Evolutionary conservation across 345 rosid genomes (phyloP).

Genomic region (Aquilaria yunnanensis): DNA sequence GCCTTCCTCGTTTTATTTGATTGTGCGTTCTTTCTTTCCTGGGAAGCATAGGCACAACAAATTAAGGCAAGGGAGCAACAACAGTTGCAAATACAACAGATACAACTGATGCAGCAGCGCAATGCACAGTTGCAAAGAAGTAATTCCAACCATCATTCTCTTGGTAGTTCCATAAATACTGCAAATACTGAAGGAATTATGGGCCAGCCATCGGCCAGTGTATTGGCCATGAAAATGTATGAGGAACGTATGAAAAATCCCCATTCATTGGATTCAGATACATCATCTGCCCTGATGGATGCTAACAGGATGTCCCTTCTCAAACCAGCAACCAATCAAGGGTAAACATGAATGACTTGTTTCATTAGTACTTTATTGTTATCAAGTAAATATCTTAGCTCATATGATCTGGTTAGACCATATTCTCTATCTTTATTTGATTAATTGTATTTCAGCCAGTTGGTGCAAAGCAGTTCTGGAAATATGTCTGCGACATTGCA

Average conservation of each 20-base stretch:
- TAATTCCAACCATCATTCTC: conserved; percentile 43
- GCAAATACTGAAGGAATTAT: conserved; percentile 46
- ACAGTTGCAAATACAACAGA: conserved; percentile 54
- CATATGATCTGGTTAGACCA: neutral
- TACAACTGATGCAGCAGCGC: conserved; percentile 53
- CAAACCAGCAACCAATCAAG: conserved; percentile 41
- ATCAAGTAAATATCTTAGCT: neutral
- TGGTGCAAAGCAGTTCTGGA: conserved; percentile 48
- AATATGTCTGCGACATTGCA: conserved; percentile 46
- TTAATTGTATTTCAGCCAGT: conserved; percentile 39
- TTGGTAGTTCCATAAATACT: conserved; percentile 35
- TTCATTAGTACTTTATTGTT: neutral
- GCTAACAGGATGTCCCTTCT: conserved; percentile 44
- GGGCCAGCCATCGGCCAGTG: conserved; percentile 49
- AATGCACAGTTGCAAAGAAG: conserved; percentile 50
- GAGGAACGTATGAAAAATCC: conserved; percentile 55
- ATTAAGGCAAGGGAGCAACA: conserved; percentile 54
- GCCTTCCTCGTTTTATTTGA: neutral
- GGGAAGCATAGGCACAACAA: conserved; percentile 37
- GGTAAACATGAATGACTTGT: conserved; percentile 20
- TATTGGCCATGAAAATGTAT: conserved; percentile 54
- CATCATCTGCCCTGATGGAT: conserved; percentile 46
- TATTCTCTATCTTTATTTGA: conserved; percentile 3
- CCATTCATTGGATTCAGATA: conserved; percentile 43
- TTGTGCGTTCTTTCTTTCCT: neutral